These are phyloP conservation scores for Backusella morwellensis DNA, from an alignment of 192 early-diverging fungal species.

Conservation along the genomic window DNA sequence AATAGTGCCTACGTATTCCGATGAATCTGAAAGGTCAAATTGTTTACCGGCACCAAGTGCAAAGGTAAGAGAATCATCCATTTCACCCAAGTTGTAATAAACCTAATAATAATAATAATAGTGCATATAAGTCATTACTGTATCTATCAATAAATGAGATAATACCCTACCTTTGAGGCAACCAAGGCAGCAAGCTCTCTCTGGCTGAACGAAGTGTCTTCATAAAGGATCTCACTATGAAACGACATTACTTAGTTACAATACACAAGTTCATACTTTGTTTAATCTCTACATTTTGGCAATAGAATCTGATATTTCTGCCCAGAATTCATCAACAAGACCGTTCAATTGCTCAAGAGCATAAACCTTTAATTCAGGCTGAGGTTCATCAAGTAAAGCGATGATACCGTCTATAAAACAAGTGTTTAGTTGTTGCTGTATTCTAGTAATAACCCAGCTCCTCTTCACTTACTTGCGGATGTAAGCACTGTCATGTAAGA, in stretches of 20 bases:
- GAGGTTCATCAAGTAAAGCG: conserved; percentile 89
- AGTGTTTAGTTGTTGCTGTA: background rate
- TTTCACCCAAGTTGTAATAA: conserved; percentile 96
- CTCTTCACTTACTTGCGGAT: conserved; percentile 28
- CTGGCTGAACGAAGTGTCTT: conserved; percentile 83
- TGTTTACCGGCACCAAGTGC: conserved; percentile 90
- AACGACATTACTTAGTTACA: background rate
- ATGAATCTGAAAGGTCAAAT: conserved; percentile 80
- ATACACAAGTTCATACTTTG: background rate
- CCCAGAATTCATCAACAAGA: conserved; percentile 95
- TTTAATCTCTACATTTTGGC: conserved; percentile 73
- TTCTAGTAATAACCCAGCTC: background rate
- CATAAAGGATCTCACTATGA: conserved; percentile 90
- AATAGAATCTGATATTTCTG: conserved; percentile 93
- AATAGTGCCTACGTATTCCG: conserved; percentile 93
- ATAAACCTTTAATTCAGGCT: conserved; percentile 91
- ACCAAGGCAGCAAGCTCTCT: conserved; percentile 92
- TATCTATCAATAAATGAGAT: background rate
- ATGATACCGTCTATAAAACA: conserved; percentile 76
- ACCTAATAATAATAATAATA: conserved; percentile 44
- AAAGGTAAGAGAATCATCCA: conserved; percentile 93
- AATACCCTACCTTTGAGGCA: conserved; percentile 79
- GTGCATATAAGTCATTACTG: background rate
- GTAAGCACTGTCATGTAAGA: conserved; percentile 19
- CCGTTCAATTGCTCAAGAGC: conserved; percentile 88